Conservation (phyloP, 1,139 yeast species). For the Magnusiomyces tetraspermus region DNA sequence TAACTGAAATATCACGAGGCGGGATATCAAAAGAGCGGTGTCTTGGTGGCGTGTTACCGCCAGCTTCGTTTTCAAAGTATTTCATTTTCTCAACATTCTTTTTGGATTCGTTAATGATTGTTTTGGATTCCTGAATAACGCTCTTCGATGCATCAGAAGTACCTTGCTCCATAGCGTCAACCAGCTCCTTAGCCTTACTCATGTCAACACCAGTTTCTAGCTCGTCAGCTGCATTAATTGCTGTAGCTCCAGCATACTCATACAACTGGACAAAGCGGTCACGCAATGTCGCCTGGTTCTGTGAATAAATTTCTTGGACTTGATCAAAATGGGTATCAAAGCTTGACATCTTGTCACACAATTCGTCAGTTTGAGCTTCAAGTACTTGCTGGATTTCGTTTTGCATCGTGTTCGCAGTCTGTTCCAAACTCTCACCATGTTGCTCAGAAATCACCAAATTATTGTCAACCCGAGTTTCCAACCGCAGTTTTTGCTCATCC, state of each 20-base stretch:
- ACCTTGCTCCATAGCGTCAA: background rate
- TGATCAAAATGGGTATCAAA: background rate
- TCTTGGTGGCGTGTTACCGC: background rate
- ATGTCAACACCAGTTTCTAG: background rate
- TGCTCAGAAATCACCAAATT: background rate
- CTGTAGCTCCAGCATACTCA: background rate
- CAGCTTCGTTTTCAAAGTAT: background rate
- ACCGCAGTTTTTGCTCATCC: background rate
- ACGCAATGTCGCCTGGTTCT: background rate
- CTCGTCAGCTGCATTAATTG: background rate
- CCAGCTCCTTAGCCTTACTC: background rate
- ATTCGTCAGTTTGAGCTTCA: background rate
- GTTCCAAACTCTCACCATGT: background rate
- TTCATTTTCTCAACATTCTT: background rate
- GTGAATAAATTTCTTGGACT: background rate
- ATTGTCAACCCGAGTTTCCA: background rate
- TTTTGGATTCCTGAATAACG: background rate
- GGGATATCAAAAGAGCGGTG: background rate
- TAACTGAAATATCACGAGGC: background rate
- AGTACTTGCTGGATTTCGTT: background rate
- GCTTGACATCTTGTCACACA: background rate
- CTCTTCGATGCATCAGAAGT: background rate
- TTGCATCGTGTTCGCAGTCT: background rate
- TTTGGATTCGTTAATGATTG: background rate
- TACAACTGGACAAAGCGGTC: background rate